phyloP scores from a whole-genome alignment of 352 stramenopile genomes.

The Globisporangium camurandrum region DNA sequence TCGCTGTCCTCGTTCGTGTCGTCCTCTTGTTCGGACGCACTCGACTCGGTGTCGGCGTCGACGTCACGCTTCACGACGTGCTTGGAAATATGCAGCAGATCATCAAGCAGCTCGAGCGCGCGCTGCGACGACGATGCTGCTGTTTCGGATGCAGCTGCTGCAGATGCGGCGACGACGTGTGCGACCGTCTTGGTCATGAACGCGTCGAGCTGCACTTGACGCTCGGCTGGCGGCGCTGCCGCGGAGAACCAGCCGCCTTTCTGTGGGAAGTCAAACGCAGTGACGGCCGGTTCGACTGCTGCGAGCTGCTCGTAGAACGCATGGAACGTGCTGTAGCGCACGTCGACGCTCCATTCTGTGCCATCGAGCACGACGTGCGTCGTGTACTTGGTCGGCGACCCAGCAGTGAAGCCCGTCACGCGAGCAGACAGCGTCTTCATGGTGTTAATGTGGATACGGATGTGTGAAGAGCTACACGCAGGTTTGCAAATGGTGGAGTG shows the following conservation, averaged over 20 bases:
- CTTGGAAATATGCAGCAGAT: conserved; percentile 46
- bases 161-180: conserved; percentile 46
- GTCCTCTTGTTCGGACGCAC: conserved; percentile 11
- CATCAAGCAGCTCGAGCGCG: conserved; percentile 36
- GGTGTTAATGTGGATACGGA: neutral
- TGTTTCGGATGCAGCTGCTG: no score
- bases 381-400: conserved; percentile 33
- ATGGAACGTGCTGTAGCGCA: conserved; percentile 65
- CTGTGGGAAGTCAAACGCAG: conserved; percentile 50
- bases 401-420: conserved; percentile 34
- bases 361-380: conserved; percentile 39
- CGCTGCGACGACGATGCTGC: conserved; percentile 24
- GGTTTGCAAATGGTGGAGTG: conserved; percentile 8
- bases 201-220: conserved; percentile 51
- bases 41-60: conserved; percentile 10
- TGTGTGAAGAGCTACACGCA: neutral
- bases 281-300: conserved; percentile 39
- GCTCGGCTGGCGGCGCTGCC: conserved; percentile 39
- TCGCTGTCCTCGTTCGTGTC: conserved; percentile 7
- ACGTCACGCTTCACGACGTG: conserved; percentile 19
- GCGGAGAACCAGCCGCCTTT: conserved; percentile 61
- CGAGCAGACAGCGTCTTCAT: conserved; percentile 28
- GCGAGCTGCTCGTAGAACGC: conserved; percentile 45
- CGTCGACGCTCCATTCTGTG: conserved; percentile 29
- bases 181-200: conserved; percentile 49